Conservation (phyloP, 2,329 filamentous ascomycete species). For the Onygenales sp. region DNA sequence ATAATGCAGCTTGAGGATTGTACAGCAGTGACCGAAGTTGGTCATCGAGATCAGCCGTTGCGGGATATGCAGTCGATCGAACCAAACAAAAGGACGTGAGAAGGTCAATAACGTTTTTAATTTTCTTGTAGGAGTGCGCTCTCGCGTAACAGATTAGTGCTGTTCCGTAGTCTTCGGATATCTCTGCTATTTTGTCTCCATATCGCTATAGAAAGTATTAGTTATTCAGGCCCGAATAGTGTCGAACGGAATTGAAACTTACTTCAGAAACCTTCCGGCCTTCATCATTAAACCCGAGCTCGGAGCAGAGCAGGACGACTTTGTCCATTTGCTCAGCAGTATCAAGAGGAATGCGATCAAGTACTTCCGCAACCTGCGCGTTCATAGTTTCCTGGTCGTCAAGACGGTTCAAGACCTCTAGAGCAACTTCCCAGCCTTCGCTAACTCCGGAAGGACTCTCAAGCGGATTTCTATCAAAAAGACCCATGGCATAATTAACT, state of each 20-base stretch:
- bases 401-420: slow-evolving; percentile 72
- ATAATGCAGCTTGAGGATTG: slow-evolving; percentile 62
- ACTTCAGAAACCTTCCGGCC: slow-evolving; percentile 78
- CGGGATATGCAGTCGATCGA: slow-evolving; percentile 72
- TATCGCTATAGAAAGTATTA: slow-evolving; percentile 52
- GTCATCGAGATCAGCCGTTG: slow-evolving; percentile 60
- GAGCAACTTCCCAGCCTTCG: slow-evolving; percentile 83
- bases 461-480: slow-evolving; percentile 35
- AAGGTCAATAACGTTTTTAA: slow-evolving; percentile 76
- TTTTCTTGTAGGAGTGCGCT: slow-evolving; percentile 66
- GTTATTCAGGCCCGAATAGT: not conserved
- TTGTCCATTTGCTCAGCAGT: slow-evolving; percentile 68
- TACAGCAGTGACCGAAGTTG: slow-evolving; percentile 61
- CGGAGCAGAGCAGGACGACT: slow-evolving; percentile 67
- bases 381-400: slow-evolving; percentile 63
- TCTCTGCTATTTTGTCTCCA: slow-evolving; percentile 64
- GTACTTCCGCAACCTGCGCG: slow-evolving; percentile 62
- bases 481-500: slow-evolving; percentile 60
- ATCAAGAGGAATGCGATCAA: slow-evolving; percentile 63
- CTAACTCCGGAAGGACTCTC: slow-evolving; percentile 30
- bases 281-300: slow-evolving; percentile 67
- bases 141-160: slow-evolving; percentile 86
- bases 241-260: slow-evolving; percentile 12
- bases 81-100: slow-evolving; percentile 81
- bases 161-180: slow-evolving; percentile 70